phyloP scores from a whole-genome alignment of 108 stramenopile genomes.

The Nannochloropsis oceanica region DNA sequence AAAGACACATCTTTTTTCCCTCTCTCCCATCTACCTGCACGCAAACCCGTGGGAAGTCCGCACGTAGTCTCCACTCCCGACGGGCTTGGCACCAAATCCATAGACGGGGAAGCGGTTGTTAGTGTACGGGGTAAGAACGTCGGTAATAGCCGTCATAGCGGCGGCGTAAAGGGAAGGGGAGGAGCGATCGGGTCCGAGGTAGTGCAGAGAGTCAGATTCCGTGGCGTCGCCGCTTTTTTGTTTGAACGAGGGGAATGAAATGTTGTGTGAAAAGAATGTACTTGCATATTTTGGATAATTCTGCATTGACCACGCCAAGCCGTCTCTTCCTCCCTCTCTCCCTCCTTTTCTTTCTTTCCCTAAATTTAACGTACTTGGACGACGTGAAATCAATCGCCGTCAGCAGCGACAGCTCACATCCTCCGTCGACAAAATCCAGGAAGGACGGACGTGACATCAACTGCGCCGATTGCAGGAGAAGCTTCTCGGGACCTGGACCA shows the following conservation, averaged over 20 bases:
- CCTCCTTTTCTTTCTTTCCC: too few relatives aligned
- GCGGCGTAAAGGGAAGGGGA: background rate
- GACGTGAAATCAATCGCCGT: background rate
- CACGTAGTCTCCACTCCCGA: background rate
- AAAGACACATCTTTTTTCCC: too few relatives aligned
- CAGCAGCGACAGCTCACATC: background rate
- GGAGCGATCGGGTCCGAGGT: background rate
- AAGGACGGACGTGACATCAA: background rate
- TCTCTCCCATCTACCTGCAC: too few relatives aligned
- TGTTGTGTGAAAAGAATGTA: too few relatives aligned
- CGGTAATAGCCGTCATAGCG: background rate
- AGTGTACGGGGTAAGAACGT: background rate
- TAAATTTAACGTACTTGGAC: background rate
- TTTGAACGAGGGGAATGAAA: too few relatives aligned
- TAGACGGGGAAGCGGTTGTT: background rate
- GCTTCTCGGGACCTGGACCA: background rate
- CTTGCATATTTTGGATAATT: too few relatives aligned
- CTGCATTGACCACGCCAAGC: too few relatives aligned
- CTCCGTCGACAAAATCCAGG: background rate
- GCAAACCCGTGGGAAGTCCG: background rate
- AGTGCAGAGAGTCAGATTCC: background rate
- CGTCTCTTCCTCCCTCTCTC: too few relatives aligned
- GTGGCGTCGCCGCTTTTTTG: background rate
- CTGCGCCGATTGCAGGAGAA: background rate
- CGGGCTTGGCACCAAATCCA: background rate